Evolutionary conservation across 768 basidiomycete genomes (phyloP), one percentile per base, ranked within the genome.

Genomic region (Psilocybe cyanescens): DNA sequence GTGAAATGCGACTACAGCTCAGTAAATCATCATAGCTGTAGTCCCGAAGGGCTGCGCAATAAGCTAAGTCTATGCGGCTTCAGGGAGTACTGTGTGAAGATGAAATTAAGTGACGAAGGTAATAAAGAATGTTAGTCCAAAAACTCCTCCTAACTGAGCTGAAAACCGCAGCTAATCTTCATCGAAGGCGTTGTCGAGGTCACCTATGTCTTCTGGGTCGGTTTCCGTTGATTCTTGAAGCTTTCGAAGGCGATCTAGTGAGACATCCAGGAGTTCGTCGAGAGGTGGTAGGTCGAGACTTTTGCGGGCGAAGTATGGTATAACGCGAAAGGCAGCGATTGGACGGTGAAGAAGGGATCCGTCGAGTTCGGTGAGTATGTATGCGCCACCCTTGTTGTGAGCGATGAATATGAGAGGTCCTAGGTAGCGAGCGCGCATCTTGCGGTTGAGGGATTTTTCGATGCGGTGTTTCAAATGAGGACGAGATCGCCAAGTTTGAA

Each of bases 401-500:
- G 60, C 56, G 9, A 74, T 55, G 5, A 79, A 70, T 3, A 71
- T 61, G 31, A 71, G 65, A 1, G 76, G 78, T 1, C 76, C 76
- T 3, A 74, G 64, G 60, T 78, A 79, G 0, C 67, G 49, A 3
- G 72, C 68, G 2, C 55, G 60, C 12, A 65, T 68, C 57, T 78
- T 79, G 1, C 58, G 68, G 24, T 68, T 67, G 2, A 74, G 59
- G 0, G 72, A 62, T 12, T 62, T 70, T 47, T 78, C 8, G 73
- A 62, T 1, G 17, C 7, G 74, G 74, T 52, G 81, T 79, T 4
- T 71, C n/a, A 57, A 1, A 76, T 67, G 0, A 80, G 57, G 0
- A 81, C 72, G 0, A 82, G 65, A 2, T 71, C 71, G 12, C 78
- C 77, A 0, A 56, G 58, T 19, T 64, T 29, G 57, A 76, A 80